Evolutionary conservation across 441 rosid genomes (phyloP).

Genomic region (Adansonia gregorii): DNA sequence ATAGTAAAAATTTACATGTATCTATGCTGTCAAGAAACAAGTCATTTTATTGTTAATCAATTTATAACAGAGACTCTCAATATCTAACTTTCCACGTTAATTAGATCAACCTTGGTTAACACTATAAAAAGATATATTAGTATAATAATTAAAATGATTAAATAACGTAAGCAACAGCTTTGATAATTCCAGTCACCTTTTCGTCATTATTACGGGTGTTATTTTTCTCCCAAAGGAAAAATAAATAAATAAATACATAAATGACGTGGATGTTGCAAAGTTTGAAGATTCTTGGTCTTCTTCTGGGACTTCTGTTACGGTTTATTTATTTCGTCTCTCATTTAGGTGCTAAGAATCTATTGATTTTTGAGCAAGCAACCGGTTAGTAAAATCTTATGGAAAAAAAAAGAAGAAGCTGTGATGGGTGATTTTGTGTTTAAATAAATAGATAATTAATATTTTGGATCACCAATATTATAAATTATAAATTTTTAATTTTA

Average conservation of each 20-base stretch:
- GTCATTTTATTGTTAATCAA: no score
- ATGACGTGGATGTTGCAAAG: constrained; percentile 23
- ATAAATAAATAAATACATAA: neutral
- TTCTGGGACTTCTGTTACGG: constrained; percentile 6
- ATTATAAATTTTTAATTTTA: no score
- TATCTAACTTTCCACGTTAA: neutral
- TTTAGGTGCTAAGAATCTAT: neutral
- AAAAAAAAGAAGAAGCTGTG: neutral
- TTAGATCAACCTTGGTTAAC: neutral
- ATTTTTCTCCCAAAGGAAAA: neutral
- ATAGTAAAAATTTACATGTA: no score
- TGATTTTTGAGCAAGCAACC: neutral
- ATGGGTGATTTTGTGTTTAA: no score
- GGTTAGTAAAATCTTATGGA: neutral
- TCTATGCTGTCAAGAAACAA: no score
- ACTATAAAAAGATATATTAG: neutral
- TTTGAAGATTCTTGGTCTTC: constrained; percentile 32
- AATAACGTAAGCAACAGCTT: neutral
- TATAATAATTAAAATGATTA: no score
- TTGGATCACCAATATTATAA: no score
- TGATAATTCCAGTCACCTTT: neutral
- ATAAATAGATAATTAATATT: no score
- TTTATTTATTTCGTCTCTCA: neutral
- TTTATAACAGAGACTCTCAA: neutral
- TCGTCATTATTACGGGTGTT: neutral